Evolutionary conservation across 495 filamentous ascomycete species (phyloP), one percentile per base, ranked within the genome.

Genomic region (Durotheca rogersii): DNA sequence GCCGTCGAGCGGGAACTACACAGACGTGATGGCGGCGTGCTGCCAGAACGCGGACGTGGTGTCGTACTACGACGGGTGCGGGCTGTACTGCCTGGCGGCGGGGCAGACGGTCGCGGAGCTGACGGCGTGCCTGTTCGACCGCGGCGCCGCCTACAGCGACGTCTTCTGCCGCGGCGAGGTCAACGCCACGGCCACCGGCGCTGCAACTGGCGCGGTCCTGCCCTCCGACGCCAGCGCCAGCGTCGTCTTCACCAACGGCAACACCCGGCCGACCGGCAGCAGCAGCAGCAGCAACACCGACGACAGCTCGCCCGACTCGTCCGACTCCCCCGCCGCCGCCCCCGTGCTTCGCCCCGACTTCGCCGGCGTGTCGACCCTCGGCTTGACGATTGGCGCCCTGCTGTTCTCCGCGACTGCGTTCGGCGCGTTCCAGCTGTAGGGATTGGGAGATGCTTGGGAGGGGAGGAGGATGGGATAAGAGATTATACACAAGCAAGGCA

Each of bases 11-110:
- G 67, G 64, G 18, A 74, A 73, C 45, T 60, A 70, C 60, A 60
- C 70, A 35, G 49, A 64, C 23, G 64, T 71, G 34, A 67, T 80
- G 62, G 39, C 62, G 29, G 54, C 62, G 11, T 80, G 77, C 71
- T 80, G 77, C 62, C 61, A 61, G 17, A 29, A 60, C 12, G 69
- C 74, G 16, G 52, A 59, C n/a, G 64, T 75, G 21, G 41, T 64
- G 10, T 66, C 67, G 12, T 77, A 75, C 67, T 62, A 71, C 37
- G 56, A 69, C 64, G 68, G 66, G 56, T 80, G 77, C 65, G 70
- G 67, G 17, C 55, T 74, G 37, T 80, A 78, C 69, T 80, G 77
- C 50, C 71, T 75, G 7, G 75, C 75, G 2, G 64, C 68, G 32
- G 72, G 60, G 9, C 75, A 80, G 43, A 65, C 47, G 20, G 58